These are phyloP conservation scores for Bryoerythrophyllum caledonicum DNA, from an alignment of 225 moss, liverwort and hornwort species.

Conservation along the genomic window DNA sequence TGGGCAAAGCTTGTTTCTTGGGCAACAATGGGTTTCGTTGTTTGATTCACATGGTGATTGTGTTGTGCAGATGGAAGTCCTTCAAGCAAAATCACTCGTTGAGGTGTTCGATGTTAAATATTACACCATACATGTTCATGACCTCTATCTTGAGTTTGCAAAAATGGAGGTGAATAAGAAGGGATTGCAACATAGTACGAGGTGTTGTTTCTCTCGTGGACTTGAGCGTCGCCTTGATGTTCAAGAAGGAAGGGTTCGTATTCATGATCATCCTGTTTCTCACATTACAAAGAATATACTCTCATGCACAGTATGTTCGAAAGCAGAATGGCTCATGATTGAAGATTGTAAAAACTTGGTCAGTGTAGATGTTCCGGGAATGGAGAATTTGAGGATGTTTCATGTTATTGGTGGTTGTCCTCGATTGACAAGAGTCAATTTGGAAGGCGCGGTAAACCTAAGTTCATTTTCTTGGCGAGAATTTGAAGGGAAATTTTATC, in stretches of 20 bases:
- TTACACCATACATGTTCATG: background rate
- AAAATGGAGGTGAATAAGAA: no score
- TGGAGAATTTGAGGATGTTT: background rate
- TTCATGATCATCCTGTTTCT: background rate
- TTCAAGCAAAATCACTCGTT: background rate
- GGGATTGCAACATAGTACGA: no score
- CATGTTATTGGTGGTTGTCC: background rate
- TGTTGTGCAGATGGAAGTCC: background rate
- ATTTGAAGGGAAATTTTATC: background rate
- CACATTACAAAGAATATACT: background rate
- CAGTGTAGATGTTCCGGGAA: background rate
- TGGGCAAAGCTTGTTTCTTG: no score
- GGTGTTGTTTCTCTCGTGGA: background rate
- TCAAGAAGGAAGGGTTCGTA: background rate
- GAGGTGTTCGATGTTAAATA: background rate
- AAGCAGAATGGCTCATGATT: background rate
- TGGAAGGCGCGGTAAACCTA: background rate
- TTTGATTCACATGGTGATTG: background rate
- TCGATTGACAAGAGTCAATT: background rate
- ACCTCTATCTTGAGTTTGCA: no score
- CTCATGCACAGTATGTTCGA: background rate
- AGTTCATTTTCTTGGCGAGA: fast-evolving
- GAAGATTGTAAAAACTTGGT: background rate
- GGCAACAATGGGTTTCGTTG: no score
- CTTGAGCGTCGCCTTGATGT: background rate